phyloP scores from a whole-genome alignment of 2,329 filamentous ascomycete species.

The Epichloe sp. region DNA sequence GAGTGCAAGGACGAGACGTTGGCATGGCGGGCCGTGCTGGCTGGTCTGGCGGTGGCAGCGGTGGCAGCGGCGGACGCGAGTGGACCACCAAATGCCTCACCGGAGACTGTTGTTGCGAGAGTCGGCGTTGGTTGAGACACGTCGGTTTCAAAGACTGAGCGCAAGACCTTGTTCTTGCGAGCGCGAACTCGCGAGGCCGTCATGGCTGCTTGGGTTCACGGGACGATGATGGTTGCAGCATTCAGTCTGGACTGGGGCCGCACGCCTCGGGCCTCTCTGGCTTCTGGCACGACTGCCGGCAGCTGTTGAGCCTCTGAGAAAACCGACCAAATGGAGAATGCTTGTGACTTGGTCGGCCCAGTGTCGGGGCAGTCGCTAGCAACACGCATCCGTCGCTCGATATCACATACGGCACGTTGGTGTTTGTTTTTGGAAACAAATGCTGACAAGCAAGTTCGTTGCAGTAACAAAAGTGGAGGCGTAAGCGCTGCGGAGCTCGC shows the following conservation, averaged over 20 bases:
- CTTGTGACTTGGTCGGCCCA: background rate
- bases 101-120: constrained; percentile 25
- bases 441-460: background rate
- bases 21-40: constrained; percentile 5
- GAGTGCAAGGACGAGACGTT: constrained; percentile 11
- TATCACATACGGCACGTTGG: background rate
- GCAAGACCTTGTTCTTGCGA: constrained; percentile 37
- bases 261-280: background rate
- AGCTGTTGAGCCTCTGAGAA: background rate
- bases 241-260: background rate
- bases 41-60: constrained; percentile 8
- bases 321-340: background rate
- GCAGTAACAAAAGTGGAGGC: background rate
- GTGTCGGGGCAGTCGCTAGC: background rate
- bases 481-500: constrained; percentile 2
- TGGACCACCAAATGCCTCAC: constrained; percentile 33
- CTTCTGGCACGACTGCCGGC: background rate
- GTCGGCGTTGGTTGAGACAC: constrained; percentile 35
- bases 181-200: constrained; percentile 31
- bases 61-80: constrained; percentile 10
- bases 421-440: background rate
- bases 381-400: background rate
- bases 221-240: background rate
- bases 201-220: constrained; percentile 12
- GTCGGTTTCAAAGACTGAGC: constrained; percentile 42